Conservation (phyloP, 2,329 filamentous ascomycete genomes). For the Monilinia vaccinii-corymbosi region DNA sequence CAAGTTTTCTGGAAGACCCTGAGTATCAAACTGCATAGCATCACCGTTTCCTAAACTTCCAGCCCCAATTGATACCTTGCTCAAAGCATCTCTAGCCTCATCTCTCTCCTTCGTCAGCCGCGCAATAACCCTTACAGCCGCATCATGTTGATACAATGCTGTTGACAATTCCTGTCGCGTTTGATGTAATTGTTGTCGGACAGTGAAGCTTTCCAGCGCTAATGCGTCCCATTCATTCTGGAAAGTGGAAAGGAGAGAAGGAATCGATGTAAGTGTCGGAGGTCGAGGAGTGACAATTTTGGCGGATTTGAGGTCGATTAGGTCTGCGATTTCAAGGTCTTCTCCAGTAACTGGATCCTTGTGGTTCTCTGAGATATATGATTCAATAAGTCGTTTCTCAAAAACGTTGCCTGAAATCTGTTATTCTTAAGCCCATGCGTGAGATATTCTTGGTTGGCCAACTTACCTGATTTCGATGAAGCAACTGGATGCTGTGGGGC, state of each 20-base stretch:
- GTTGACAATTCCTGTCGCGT: slow-evolving; percentile 90
- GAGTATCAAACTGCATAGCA: slow-evolving; percentile 85
- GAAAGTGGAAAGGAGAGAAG: slow-evolving; percentile 85
- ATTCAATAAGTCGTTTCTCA: slow-evolving; percentile 90
- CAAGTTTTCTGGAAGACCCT: slow-evolving; percentile 64
- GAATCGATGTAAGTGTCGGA: slow-evolving; percentile 90
- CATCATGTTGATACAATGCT: slow-evolving; percentile 93
- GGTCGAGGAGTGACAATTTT: slow-evolving; percentile 81
- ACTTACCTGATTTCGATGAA: slow-evolving; percentile 84
- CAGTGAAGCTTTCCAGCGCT: slow-evolving; percentile 81
- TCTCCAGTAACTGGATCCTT: slow-evolving; percentile 88
- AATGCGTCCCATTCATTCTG: slow-evolving; percentile 98
- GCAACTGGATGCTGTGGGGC: slow-evolving; percentile 89
- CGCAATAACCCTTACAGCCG: slow-evolving; percentile 90
- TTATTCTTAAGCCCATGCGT: slow-evolving; percentile 17
- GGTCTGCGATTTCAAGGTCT: slow-evolving; percentile 72
- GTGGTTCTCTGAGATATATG: slow-evolving; percentile 86
- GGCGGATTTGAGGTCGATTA: slow-evolving; percentile 77
- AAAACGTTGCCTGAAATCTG: slow-evolving; percentile 64
- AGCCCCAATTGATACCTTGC: slow-evolving; percentile 68
- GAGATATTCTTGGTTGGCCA: slow-evolving; percentile 12
- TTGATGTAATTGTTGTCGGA: slow-evolving; percentile 81
- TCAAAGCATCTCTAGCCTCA: slow-evolving; percentile 81
- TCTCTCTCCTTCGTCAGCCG: slow-evolving; percentile 85
- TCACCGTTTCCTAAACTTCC: slow-evolving; percentile 54